Conservation (phyloP, 495 filamentous ascomycete genomes). For the Aspergillus panamensis region DNA sequence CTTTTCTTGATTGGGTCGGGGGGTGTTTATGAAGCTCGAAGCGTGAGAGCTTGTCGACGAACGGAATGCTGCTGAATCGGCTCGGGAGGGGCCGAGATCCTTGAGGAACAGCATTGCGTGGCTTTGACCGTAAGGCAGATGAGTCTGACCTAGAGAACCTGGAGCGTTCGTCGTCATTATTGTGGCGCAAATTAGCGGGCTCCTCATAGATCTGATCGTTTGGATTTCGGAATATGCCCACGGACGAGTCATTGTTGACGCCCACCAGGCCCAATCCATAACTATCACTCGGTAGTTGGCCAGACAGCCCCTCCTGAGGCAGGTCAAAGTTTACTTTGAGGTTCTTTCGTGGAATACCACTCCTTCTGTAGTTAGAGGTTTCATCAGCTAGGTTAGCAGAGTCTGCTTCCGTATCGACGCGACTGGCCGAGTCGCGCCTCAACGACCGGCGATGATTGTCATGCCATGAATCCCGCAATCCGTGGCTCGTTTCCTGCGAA, state of each 20-base stretch:
- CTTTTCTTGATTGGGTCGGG: slow-evolving; percentile 69
- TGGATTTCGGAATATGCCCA: slow-evolving; percentile 50
- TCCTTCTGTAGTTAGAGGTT: slow-evolving; percentile 13
- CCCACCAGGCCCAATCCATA: slow-evolving; percentile 32
- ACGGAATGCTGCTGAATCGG: slow-evolving; percentile 44
- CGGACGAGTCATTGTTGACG: slow-evolving; percentile 39
- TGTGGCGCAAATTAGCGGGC: slow-evolving; percentile 46
- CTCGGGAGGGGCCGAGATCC: slow-evolving; percentile 42
- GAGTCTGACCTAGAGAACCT: slow-evolving; percentile 40
- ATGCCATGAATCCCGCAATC: slow-evolving; percentile 27
- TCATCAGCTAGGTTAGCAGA: slow-evolving; percentile 3
- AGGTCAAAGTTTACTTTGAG: slow-evolving; percentile 44
- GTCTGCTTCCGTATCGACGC: neutral
- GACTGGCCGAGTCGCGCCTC: slow-evolving; percentile 41
- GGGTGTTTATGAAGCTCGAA: slow-evolving; percentile 77
- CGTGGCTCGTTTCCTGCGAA: slow-evolving; percentile 57
- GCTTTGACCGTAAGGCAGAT: slow-evolving; percentile 50
- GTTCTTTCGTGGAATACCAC: slow-evolving; percentile 33
- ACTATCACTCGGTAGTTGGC: slow-evolving; percentile 6
- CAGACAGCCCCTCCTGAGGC: slow-evolving; percentile 27
- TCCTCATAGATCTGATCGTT: slow-evolving; percentile 91
- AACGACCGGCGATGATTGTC: slow-evolving; percentile 45
- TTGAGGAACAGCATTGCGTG: slow-evolving; percentile 57
- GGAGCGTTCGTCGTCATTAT: slow-evolving; percentile 31
- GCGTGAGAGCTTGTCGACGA: slow-evolving; percentile 54